Percentiles rank a stretch among this genome's conserved stretches.
These are phyloP conservation scores for Allium sativum DNA, from an alignment of 106 monocot genomes.

Conservation along the genomic window DNA sequence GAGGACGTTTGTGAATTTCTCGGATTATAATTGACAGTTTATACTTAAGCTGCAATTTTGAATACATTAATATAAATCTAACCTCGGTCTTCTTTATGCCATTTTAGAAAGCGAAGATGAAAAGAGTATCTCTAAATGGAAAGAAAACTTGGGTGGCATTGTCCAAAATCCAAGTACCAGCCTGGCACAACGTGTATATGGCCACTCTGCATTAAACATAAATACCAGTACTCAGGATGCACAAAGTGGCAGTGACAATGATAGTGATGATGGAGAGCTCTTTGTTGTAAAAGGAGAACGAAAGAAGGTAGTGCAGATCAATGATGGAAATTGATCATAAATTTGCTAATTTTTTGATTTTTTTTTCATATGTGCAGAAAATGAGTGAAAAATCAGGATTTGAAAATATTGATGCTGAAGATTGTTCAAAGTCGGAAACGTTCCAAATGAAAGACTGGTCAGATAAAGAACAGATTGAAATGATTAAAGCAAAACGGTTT, in stretches of 20 bases:
- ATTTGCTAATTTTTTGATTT: no score
- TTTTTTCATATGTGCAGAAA: constrained; percentile 30
- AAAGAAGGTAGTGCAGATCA: constrained; percentile 35
- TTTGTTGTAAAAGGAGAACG: constrained; percentile 68
- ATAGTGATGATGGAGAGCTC: constrained; percentile 78
- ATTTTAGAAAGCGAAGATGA: constrained; percentile 16
- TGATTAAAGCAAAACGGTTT: constrained; percentile 72
- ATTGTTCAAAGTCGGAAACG: constrained; percentile 60
- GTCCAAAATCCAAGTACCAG: constrained; percentile 39
- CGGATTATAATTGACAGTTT: no score
- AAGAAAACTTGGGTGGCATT: constrained; percentile 60
- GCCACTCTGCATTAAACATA: constrained; percentile 22
- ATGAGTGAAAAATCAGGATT: constrained; percentile 21
- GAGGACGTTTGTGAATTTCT: no score
- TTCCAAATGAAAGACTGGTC: constrained; percentile 71
- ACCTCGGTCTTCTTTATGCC: no score
- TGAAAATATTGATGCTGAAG: constrained; percentile 45
- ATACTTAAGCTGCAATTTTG: no score
- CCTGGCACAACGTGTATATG: constrained; percentile 91
- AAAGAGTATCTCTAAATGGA: constrained; percentile 74
- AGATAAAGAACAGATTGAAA: constrained; percentile 41
- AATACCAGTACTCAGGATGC: constrained; percentile 4
- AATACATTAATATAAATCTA: no score
- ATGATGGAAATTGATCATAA: neutral
- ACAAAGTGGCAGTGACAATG: constrained; percentile 37